Evolutionary conservation across 2,329 filamentous ascomycete genomes (phyloP).

Genomic region (Metarhizium album): DNA sequence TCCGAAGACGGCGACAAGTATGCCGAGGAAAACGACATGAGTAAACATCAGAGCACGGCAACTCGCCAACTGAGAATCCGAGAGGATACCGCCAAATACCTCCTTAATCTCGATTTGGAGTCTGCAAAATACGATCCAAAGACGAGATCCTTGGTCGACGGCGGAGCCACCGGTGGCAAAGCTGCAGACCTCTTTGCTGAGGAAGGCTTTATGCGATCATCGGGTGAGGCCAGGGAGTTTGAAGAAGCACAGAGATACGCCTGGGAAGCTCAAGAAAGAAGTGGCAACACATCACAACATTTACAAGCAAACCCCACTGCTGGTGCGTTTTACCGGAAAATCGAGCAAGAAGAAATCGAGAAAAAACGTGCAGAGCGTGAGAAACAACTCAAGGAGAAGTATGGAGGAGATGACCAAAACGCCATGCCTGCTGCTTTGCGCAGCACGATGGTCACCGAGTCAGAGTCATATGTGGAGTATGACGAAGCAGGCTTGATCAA

Average conservation of each 20-base stretch:
- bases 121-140: constrained; percentile 98
- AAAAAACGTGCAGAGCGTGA: constrained; percentile 56
- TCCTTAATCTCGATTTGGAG: constrained; percentile 88
- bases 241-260: constrained; percentile 82
- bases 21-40: constrained; percentile 94
- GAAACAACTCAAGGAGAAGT: constrained; percentile 67
- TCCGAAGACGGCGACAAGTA: constrained; percentile 61
- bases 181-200: constrained; percentile 79
- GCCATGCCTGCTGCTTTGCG: constrained; percentile 49
- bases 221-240: constrained; percentile 87
- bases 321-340: constrained; percentile 73
- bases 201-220: constrained; percentile 80
- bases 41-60: constrained; percentile 79
- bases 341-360: constrained; percentile 64
- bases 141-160: constrained; percentile 81
- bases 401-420: constrained; percentile 56
- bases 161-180: constrained; percentile 67
- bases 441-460: constrained; percentile 62
- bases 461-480: constrained; percentile 86
- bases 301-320: constrained; percentile 94
- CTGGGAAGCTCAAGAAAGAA: constrained; percentile 87
- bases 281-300: constrained; percentile 70
- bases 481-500: constrained; percentile 85
- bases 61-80: constrained; percentile 84
- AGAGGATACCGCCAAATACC: constrained; percentile 95